A percentile compares a stretch with the other conserved stretches of the same genome.
Conservation (phyloP, 2,329 filamentous ascomycete genomes). For the Arthroderma sp. region DNA sequence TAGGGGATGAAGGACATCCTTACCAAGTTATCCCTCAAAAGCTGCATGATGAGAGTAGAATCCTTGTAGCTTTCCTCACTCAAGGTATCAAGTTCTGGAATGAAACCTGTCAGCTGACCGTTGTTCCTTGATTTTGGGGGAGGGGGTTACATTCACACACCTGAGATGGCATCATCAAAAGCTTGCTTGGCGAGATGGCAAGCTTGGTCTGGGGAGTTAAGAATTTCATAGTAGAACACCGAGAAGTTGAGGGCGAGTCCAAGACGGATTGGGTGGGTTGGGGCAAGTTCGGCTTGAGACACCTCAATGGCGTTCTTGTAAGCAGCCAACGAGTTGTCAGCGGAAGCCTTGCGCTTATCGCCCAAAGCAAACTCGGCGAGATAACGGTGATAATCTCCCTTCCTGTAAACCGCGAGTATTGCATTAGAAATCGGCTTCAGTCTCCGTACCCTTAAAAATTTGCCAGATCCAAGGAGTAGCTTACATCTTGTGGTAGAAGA, state of each 20-base stretch:
- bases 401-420: constrained; percentile 46
- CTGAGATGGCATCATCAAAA: constrained; percentile 91
- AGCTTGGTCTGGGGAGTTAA: constrained; percentile 95
- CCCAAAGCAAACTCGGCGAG: constrained; percentile 92
- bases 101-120: not conserved
- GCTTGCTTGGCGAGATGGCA: constrained; percentile 96
- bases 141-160: constrained; percentile 29
- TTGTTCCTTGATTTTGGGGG: not conserved
- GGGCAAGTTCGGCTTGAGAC: constrained; percentile 74
- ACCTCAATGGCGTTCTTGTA: constrained; percentile 93
- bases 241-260: constrained; percentile 92
- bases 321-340: constrained; percentile 87
- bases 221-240: constrained; percentile 99
- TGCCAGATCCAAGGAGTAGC: constrained; percentile 14
- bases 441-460: constrained; percentile 1
- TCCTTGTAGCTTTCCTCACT: constrained; percentile 99
- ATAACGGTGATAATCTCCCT: constrained; percentile 99
- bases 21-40: constrained; percentile 92
- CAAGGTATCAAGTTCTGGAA: constrained; percentile 77
- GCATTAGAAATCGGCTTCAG: not conserved
- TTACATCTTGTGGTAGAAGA: constrained; percentile 99
- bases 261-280: constrained; percentile 85
- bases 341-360: constrained; percentile 88
- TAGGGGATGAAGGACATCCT: constrained; percentile 14
- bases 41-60: constrained; percentile 97